Base-by-base conservation (phyloP, 148 eudicot genomes). In the Fagopyrum tataricum region DNA sequence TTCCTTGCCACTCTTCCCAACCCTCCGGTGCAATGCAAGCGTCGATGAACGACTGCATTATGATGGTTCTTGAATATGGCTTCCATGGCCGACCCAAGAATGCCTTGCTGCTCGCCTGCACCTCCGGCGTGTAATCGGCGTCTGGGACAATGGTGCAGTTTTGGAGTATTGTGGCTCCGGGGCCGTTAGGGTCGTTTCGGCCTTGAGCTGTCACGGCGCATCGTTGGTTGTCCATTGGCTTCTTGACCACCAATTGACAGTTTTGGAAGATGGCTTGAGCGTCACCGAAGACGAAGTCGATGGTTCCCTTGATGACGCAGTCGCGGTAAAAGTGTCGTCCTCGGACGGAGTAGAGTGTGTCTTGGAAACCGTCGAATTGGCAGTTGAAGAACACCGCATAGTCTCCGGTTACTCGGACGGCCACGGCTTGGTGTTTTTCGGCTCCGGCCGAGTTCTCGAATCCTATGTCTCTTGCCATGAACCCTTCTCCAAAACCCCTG, bases 191-290 rank as follows among this genome's bases (percentile, higher is more conserved):
- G 23, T 85, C 82, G 6, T 67, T 74, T 47, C 82, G 23, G 2
- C 88, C 90, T 20, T 91, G 92, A 4, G 94, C 92, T 0, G 92
- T 82, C n/a, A 89, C 83, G 73, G 80, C 81, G 59, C 87, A 87
- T 46, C 70, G 58, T 6, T 76, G 62, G 0, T 90, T 90, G 74
- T 78, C 84, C 3, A 76, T 26, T 0, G 97, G 97, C 74, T 78
- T 85, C 3, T 91, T 79, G 39, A 89, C 61, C 0, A 87, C 23
- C 52, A 91, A 15, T 58, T 59, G 69, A 78, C 92, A 87, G 70
- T 86, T 85, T 37, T 91, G 92, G 79, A 91, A 86, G 15, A 91
- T 79, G 0, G 85, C 80, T 0, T 75, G 78, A 0, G 90, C 90
- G 71, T 91, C 83, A 1, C 94, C 97, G 44, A 87, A 78, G 56